phyloP scores from a whole-genome alignment of 2,329 filamentous ascomycete species.

The Zymoseptoria tritici region DNA sequence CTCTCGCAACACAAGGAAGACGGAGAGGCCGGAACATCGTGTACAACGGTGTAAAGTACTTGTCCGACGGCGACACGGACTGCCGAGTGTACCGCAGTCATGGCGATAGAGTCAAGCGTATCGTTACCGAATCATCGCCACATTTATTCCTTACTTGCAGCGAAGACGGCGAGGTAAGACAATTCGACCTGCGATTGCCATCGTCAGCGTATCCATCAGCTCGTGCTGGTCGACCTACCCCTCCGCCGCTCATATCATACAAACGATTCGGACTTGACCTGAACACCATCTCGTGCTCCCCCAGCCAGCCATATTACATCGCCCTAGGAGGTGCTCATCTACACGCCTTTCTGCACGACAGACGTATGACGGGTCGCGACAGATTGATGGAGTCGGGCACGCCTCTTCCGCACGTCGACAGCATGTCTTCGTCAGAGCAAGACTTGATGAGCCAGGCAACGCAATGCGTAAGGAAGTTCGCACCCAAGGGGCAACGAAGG shows the following conservation, averaged over 20 bases:
- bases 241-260: constrained; percentile 58
- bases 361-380: constrained; percentile 59
- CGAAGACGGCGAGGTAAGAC: constrained; percentile 62
- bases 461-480: constrained; percentile 59
- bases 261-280: constrained; percentile 56
- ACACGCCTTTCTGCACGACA: constrained; percentile 62
- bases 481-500: constrained; percentile 50
- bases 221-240: constrained; percentile 42
- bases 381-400: constrained; percentile 47
- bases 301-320: constrained; percentile 62
- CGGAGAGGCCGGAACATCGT: constrained; percentile 46
- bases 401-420: constrained; percentile 35
- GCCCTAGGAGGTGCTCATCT: constrained; percentile 61
- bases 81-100: constrained; percentile 57
- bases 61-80: constrained; percentile 54
- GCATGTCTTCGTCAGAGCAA: constrained; percentile 41
- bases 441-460: constrained; percentile 53
- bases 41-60: constrained; percentile 46
- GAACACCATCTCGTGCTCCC: constrained; percentile 61
- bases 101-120: constrained; percentile 58
- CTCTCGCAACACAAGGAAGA: constrained; percentile 39
- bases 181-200: constrained; percentile 60
- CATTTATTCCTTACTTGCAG: constrained; percentile 63
- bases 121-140: constrained; percentile 61
- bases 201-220: constrained; percentile 55